Conservation (phyloP, 306 rosid genomes). For the Lagenaria siceraria region DNA sequence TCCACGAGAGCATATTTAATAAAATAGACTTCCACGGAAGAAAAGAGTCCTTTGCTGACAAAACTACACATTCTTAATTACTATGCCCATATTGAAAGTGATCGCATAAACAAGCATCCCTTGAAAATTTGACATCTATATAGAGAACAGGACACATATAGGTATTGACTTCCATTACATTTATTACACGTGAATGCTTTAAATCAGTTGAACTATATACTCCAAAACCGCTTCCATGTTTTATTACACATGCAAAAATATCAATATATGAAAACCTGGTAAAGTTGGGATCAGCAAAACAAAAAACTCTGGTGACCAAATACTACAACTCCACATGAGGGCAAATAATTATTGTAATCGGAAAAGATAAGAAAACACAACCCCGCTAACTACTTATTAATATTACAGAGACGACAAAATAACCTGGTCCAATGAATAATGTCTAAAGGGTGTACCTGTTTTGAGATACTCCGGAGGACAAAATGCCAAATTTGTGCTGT, state of each 20-base stretch:
- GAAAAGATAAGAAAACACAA: background rate
- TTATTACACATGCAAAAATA: background rate
- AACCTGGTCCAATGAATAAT: background rate
- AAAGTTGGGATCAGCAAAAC: background rate
- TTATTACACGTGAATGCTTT: background rate
- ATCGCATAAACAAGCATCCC: background rate
- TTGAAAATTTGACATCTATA: background rate
- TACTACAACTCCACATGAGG: background rate
- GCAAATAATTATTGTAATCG: background rate
- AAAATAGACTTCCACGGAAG: background rate
- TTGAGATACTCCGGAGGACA: slow-evolving; percentile 90
- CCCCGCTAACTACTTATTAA: background rate
- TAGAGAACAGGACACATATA: background rate
- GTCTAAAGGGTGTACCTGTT: slow-evolving; percentile 41
- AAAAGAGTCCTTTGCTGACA: background rate
- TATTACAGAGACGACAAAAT: background rate
- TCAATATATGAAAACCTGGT: background rate
- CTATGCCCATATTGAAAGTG: background rate
- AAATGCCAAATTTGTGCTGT: slow-evolving; percentile 88
- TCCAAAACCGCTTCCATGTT: background rate
- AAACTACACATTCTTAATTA: background rate
- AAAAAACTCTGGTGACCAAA: background rate
- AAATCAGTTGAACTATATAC: background rate
- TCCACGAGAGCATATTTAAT: background rate
- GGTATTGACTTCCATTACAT: background rate